Base-by-base conservation (phyloP, 495 filamentous ascomycete species). In the Penicillium roqueforti region DNA sequence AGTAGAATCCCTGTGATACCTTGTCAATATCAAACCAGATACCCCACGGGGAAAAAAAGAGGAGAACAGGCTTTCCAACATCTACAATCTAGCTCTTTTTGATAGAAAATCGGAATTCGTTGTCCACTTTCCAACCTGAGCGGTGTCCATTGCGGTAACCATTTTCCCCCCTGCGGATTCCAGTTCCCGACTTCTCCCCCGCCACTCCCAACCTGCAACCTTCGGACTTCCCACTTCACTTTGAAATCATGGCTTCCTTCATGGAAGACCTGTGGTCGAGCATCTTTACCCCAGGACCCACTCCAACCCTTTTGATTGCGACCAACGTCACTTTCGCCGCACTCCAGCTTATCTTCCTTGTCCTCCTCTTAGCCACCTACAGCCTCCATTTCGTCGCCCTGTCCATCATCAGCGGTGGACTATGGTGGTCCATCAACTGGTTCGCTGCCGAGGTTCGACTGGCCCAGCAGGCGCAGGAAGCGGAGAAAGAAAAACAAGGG, bases 381-480 rank as follows among this genome's bases (percentile, higher is more conserved):
- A 93, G 87, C 72, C 76, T 92, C 25, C 93, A 98, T 75, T 97
- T 97, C 61, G 59, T 89, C 47, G 76, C 89, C 46, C 78, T 98
- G 6, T 93, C 88, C 6, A 65, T 83, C 43, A 74, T 98, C 8
- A 88, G 83, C 36, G 91, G 72, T 1, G 87, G 88, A 0, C 79
- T 98, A 22, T 98, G 93, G 93, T 87, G 80, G 70, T 82, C 85
- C 19, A 95, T 98, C 71, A 96, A 96, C 73, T 98, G 93, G 93
- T 98, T 98, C 63, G 89, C 91, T 37, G 67, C 68, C 20, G 93
- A 98, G 76, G 75, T 98, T 31, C 77, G 76, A 47, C 72, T 72
- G 9, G 84, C 84, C 14, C 64, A 67, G 38, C 84, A 88, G 61
- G 74, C 69, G 19, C 76, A 76, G 49, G 81, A 91, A 65, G 68